These are phyloP conservation scores for Zostera marina DNA, from an alignment of 116 monocot genomes.

Conservation along the genomic window DNA sequence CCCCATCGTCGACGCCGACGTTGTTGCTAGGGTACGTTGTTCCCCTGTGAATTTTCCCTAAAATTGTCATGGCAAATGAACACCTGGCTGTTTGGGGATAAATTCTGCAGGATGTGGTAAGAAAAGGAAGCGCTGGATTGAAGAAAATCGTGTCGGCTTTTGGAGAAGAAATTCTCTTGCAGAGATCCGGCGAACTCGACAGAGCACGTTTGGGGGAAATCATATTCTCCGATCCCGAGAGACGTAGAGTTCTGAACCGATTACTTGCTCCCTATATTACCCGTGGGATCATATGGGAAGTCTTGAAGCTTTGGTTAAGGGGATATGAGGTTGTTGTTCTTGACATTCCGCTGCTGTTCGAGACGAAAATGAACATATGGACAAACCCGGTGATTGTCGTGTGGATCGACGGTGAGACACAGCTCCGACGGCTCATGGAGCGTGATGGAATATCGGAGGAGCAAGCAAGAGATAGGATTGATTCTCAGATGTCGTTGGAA, in stretches of 20 bases:
- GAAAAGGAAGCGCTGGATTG: conserved; percentile 73
- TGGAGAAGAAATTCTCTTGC: conserved; percentile 58
- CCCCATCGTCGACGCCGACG: conserved; percentile 32
- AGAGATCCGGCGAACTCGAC: conserved; percentile 65
- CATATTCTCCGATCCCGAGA: conserved; percentile 63
- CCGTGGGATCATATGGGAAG: conserved; percentile 55
- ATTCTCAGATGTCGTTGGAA: conserved; percentile 54
- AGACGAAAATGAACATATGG: conserved; percentile 63
- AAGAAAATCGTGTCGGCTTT: conserved; percentile 70
- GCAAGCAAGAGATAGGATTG: conserved; percentile 48
- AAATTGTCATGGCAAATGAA: background rate
- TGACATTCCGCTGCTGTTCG: conserved; percentile 82
- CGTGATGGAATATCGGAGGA: conserved; percentile 69
- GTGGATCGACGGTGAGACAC: background rate
- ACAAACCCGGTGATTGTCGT: conserved; percentile 19
- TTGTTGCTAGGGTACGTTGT: conserved; percentile 21
- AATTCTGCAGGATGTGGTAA: conserved; percentile 59
- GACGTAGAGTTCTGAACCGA: conserved; percentile 74
- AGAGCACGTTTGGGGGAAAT: conserved; percentile 67
- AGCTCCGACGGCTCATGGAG: conserved; percentile 44
- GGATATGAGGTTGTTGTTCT: conserved; percentile 62
- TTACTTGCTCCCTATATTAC: conserved; percentile 77
- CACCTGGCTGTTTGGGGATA: no score
- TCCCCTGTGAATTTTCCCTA: background rate
- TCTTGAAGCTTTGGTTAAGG: conserved; percentile 68